Evolutionary conservation across 345 rosid species (phyloP).

Genomic region (Alliaria petiolata): DNA sequence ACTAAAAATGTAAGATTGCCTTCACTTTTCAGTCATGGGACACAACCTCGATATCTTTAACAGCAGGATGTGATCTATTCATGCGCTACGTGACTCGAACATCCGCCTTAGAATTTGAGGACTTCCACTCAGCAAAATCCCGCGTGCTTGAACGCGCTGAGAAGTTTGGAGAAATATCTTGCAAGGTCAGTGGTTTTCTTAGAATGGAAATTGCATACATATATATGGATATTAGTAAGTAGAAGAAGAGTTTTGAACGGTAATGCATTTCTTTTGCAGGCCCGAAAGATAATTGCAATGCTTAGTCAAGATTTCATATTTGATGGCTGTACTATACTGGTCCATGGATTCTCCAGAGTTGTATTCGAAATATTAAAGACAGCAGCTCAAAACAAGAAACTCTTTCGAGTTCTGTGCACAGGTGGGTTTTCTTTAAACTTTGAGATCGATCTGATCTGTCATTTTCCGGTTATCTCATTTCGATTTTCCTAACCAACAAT

Average conservation of each 20-base stretch:
- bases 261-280: conserved; percentile 42
- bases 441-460: conserved; percentile 18
- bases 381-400: conserved; percentile 80
- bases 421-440: conserved; percentile 37
- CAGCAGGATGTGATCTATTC: conserved; percentile 95
- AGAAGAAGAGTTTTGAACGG: background rate
- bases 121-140: conserved; percentile 82
- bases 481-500: background rate
- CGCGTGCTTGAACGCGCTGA: conserved; percentile 91
- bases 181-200: conserved; percentile 44
- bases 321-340: conserved; percentile 94
- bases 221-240: background rate
- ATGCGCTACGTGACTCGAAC: conserved; percentile 87
- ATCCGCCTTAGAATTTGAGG: conserved; percentile 88
- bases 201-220: background rate
- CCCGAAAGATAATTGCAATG: conserved; percentile 82
- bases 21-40: conserved; percentile 45
- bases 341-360: conserved; percentile 96
- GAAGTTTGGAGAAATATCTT: conserved; percentile 93
- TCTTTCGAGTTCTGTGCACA: conserved; percentile 88
- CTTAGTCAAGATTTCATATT: conserved; percentile 92
- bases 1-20: background rate
- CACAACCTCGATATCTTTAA: conserved; percentile 80
- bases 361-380: conserved; percentile 74
- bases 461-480: no score